Base-by-base conservation (phyloP, 2,329 filamentous ascomycete species). In the Fusarium concolor region DNA sequence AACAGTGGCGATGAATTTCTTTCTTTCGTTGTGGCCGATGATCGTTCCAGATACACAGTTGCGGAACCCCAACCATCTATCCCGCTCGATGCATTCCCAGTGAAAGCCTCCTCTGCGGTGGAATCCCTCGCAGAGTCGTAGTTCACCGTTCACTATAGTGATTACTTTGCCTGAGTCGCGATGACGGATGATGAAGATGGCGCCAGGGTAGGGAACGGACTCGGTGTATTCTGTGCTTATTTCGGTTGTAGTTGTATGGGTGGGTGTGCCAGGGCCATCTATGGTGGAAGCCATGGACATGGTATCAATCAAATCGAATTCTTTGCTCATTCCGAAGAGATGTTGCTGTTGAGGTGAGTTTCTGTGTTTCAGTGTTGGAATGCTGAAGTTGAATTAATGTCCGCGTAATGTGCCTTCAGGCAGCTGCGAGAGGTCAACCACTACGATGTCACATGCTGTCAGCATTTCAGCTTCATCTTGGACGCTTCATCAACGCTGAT, bases 31-130 rank as follows among this genome's bases (percentile, higher is more conserved):
- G 28, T 79, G 76, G 1, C 79, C 79, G 6, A 81, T 71, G 28
- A 76, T 75, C 2, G 59, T 76, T 1, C 75, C 73, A 2, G 77
- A 78, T 4, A 75, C 71, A 18, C 70, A 71, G 59, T 80, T 79
- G 22, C 71, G 71, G 50, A 82, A 81, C 0, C 79, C 80, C 0
- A 81, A 62, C 77, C 78, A 81, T 4, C 79, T 77, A 7, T 77
- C 70, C 28, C 67, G 74, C 35, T 80, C 78, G 17, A 78, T 73
- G 50, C 80, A 82, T 20, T 62, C 50, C 80, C 80, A 82, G 44
- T 80, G 76, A 26, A 72, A 73, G 14, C 75, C 70, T 31, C 74
- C 68, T 14, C 57, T 54, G 3, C 22, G 22, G 22, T 24, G 64
- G 26, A 14, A 47, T 60, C 64, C 63, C 3, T 70, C 50, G 11